These are phyloP conservation scores for Tricholoma furcatifolium DNA, from an alignment of 768 basidiomycete genomes.

Conservation along the genomic window DNA sequence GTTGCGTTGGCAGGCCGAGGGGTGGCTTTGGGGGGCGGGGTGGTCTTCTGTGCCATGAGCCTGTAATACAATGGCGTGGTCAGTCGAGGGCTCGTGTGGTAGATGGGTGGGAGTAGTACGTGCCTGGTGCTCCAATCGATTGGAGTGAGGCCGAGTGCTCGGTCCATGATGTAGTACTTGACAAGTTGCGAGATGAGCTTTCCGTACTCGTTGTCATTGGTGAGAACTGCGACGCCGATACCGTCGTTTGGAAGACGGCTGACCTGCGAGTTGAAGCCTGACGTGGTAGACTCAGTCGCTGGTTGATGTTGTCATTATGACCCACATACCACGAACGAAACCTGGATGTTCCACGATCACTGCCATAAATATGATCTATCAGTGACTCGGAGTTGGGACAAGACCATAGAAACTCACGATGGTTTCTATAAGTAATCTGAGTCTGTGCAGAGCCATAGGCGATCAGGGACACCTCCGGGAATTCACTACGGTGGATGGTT, in stretches of 20 bases:
- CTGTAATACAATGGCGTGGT: neutral
- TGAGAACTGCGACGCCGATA: constrained; percentile 25
- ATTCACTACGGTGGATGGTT: constrained; percentile 3
- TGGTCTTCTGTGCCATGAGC: constrained; percentile 5
- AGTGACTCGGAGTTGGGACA: too few species aligned
- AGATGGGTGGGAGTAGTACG: neutral
- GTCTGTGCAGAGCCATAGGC: constrained; percentile 26
- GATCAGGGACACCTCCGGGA: constrained; percentile 23
- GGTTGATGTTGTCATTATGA: too few species aligned
- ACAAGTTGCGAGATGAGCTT: constrained; percentile 16
- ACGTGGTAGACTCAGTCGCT: neutral
- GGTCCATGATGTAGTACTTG: constrained; percentile 25
- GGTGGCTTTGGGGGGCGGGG: constrained; percentile 6
- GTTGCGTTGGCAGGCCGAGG: constrained; percentile 16
- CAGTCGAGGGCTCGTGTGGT: neutral
- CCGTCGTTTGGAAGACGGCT: constrained; percentile 13
- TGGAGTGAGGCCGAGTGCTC: constrained; percentile 18
- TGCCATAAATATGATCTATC: too few species aligned
- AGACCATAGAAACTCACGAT: constrained; percentile 22
- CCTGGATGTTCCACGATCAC: constrained; percentile 10
- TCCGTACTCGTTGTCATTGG: constrained; percentile 26
- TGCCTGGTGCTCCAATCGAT: constrained; percentile 26
- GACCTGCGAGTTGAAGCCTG: constrained; percentile 14
- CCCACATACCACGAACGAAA: constrained; percentile 4
- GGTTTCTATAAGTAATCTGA: constrained; percentile 23